A percentile compares a stretch with the other conserved stretches of the same genome.
These are phyloP conservation scores for Usnea hakonensis DNA, from an alignment of 495 filamentous ascomycete species.

Conservation along the genomic window DNA sequence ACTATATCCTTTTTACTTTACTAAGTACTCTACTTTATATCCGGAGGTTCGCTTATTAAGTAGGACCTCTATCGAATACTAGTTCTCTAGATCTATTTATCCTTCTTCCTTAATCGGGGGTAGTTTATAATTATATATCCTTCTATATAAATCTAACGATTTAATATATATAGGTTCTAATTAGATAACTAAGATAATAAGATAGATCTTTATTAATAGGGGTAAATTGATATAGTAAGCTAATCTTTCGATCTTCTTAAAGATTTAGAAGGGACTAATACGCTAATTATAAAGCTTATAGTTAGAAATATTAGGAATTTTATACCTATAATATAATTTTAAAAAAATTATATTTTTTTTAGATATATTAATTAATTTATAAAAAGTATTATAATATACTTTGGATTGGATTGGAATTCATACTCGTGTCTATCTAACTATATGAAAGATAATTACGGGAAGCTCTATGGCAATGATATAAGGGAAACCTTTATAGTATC, in stretches of 20 bases:
- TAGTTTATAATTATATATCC: background rate
- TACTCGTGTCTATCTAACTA: too few species aligned
- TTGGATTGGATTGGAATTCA: too few species aligned
- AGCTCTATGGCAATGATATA: too few species aligned
- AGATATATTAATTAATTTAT: background rate
- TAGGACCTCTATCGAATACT: background rate
- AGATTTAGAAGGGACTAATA: background rate
- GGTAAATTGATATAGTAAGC: background rate
- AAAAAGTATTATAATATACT: background rate
- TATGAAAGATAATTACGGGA: too few species aligned
- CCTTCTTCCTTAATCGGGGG: background rate
- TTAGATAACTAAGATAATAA: background rate
- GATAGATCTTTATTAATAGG: background rate
- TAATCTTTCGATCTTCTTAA: background rate
- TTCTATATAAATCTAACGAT: background rate
- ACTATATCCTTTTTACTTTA: background rate
- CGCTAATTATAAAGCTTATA: slow-evolving; percentile 4
- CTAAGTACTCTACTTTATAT: background rate
- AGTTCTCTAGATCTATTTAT: background rate
- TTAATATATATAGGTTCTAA: background rate
- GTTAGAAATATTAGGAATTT: background rate
- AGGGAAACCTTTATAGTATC: too few species aligned
- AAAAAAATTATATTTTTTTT: background rate
- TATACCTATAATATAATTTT: background rate
- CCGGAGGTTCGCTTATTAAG: background rate